phyloP scores from a whole-genome alignment of 176 grass and related monocot genomes.

The Poa annua region DNA sequence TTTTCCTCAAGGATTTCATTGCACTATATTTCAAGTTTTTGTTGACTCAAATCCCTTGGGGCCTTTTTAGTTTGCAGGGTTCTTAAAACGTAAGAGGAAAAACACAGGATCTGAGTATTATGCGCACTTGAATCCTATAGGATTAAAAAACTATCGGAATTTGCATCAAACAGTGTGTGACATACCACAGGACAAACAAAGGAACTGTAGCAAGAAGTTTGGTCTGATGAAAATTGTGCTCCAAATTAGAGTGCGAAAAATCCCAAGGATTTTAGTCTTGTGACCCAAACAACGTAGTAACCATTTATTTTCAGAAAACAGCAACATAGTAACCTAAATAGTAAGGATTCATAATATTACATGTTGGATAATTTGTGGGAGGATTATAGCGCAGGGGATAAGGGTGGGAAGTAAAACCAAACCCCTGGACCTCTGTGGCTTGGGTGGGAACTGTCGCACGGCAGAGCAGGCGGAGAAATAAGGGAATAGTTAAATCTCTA shows the following conservation, averaged over 20 bases:
- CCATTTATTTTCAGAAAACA: neutral
- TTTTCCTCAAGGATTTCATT: neutral
- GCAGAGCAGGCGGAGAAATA: neutral
- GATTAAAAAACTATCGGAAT: neutral
- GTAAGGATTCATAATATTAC: neutral
- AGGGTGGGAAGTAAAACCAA: neutral
- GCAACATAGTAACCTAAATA: conserved; percentile 3
- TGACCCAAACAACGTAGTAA: neutral
- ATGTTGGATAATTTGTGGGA: neutral
- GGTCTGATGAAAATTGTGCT: neutral
- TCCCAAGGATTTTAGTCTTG: neutral
- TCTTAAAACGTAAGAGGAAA: neutral
- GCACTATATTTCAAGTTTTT: neutral
- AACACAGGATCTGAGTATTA: neutral
- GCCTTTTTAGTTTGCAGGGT: neutral
- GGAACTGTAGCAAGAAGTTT: neutral
- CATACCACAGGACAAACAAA: neutral
- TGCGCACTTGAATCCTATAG: neutral
- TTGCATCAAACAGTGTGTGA: neutral
- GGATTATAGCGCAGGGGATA: neutral
- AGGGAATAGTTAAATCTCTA: neutral
- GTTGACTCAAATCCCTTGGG: neutral
- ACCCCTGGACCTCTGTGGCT: neutral
- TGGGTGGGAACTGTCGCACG: neutral
- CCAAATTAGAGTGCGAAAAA: neutral